Evolutionary conservation across 148 eudicot species (phyloP).

Genomic region (Vaccinium myrtillus): DNA sequence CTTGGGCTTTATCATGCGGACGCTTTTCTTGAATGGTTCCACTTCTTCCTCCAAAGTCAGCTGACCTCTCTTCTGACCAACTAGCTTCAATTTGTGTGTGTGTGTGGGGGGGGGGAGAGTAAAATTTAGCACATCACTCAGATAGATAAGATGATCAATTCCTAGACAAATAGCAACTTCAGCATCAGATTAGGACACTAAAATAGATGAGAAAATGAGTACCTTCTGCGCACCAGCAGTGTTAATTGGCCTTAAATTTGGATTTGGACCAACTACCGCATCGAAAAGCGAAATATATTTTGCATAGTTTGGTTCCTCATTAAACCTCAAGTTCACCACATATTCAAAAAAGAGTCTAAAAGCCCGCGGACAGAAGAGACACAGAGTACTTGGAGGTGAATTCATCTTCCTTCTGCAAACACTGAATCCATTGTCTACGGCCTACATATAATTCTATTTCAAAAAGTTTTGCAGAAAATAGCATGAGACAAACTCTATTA

Average conservation of each 20-base stretch:
- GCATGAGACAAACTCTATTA: too few relatives aligned
- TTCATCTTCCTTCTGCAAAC: constrained; percentile 85
- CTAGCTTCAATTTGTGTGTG: constrained; percentile 56
- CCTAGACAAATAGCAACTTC: background rate
- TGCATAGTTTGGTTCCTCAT: constrained; percentile 80
- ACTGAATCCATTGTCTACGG: constrained; percentile 65
- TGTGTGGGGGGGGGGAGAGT: too few relatives aligned
- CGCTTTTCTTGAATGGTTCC: constrained; percentile 55
- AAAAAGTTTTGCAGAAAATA: too few relatives aligned
- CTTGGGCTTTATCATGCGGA: constrained; percentile 74
- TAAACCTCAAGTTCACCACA: constrained; percentile 72
- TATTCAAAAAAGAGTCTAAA: constrained; percentile 59
- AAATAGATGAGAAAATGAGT: constrained; percentile 1
- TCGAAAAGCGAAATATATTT: constrained; percentile 69
- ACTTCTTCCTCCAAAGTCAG: too few relatives aligned
- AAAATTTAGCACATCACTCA: background rate
- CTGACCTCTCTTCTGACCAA: constrained; percentile 72
- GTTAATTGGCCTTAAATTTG: constrained; percentile 59
- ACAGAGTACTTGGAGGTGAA: constrained; percentile 61
- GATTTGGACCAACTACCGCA: constrained; percentile 69
- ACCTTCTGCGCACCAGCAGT: constrained; percentile 86
- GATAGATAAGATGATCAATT: too few relatives aligned
- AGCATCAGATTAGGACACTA: background rate
- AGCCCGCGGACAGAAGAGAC: constrained; percentile 58
- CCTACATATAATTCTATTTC: constrained; percentile 29